Percentiles rank a stretch among this genome's conserved stretches.
These are phyloP conservation scores for Malassezia nana DNA, from an alignment of 1,284 basidiomycete species.

Conservation along the genomic window DNA sequence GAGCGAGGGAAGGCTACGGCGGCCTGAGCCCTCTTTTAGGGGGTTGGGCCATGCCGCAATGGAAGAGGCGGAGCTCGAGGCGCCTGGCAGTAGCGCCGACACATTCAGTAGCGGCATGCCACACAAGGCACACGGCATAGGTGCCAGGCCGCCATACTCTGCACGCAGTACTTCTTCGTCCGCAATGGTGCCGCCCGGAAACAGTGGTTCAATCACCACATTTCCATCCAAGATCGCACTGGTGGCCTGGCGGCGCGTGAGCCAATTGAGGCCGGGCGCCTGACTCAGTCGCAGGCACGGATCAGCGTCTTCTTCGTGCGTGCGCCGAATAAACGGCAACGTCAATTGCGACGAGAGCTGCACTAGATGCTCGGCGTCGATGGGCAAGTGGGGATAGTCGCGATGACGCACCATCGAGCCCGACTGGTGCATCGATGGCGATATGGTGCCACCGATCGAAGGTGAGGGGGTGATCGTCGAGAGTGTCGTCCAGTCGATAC, in stretches of 20 bases:
- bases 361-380: constrained; percentile 37
- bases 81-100: constrained; percentile 21
- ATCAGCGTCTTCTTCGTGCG: constrained; percentile 81
- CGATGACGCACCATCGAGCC: constrained; percentile 52
- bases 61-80: not conserved
- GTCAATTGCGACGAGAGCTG: constrained; percentile 50
- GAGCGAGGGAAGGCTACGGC: constrained; percentile 10
- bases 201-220: constrained; percentile 78
- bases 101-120: constrained; percentile 39
- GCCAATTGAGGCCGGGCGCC: constrained; percentile 87
- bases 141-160: constrained; percentile 30
- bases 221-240: constrained; percentile 78
- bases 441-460: not conserved
- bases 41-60: not conserved
- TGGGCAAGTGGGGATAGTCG: constrained; percentile 55
- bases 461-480: not conserved
- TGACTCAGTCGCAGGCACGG: constrained; percentile 82
- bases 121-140: constrained; percentile 41
- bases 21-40: not conserved
- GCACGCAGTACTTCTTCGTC: constrained; percentile 33
- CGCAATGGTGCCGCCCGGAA: constrained; percentile 46
- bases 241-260: constrained; percentile 74
- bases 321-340: constrained; percentile 71
- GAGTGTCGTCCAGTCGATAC: constrained; percentile 11
- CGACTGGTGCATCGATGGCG: constrained; percentile 5